Conservation (phyloP, 2,329 filamentous ascomycete genomes). For the Colletotrichum simmondsii region DNA sequence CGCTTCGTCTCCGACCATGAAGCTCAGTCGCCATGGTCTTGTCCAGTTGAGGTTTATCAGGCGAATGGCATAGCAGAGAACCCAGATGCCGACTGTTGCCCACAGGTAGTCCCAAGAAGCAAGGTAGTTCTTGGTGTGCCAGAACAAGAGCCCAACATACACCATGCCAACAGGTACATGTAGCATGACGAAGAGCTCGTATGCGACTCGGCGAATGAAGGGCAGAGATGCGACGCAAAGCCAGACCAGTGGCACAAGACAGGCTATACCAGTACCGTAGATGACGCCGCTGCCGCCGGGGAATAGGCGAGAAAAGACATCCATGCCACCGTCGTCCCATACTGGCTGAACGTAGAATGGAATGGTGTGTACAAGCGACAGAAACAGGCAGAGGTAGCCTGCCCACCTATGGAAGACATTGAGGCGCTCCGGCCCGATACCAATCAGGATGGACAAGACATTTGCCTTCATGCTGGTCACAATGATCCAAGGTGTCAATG, state of each 20-base stretch:
- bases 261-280: constrained; percentile 88
- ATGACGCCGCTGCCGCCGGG: constrained; percentile 72
- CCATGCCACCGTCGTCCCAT: constrained; percentile 81
- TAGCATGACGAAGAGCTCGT: constrained; percentile 85
- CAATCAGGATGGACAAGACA: constrained; percentile 83
- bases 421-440: constrained; percentile 90
- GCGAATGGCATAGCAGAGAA: constrained; percentile 77
- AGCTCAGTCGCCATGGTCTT: constrained; percentile 81
- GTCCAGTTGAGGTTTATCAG: constrained; percentile 92
- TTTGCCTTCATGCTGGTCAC: constrained; percentile 93
- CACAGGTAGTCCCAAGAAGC: constrained; percentile 92
- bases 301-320: constrained; percentile 77
- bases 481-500: constrained; percentile 92
- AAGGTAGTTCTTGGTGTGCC: constrained; percentile 94
- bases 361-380: constrained; percentile 85
- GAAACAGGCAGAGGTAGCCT: constrained; percentile 84
- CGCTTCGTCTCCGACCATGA: constrained; percentile 90
- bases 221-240: constrained; percentile 88
- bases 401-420: constrained; percentile 96
- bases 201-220: constrained; percentile 79
- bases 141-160: constrained; percentile 89
- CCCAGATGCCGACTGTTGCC: constrained; percentile 83
- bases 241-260: constrained; percentile 82
- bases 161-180: constrained; percentile 85
- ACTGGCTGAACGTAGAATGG: constrained; percentile 92